phyloP scores from a whole-genome alignment of 192 early-diverging fungal species.

The Piromyces finnis region DNA sequence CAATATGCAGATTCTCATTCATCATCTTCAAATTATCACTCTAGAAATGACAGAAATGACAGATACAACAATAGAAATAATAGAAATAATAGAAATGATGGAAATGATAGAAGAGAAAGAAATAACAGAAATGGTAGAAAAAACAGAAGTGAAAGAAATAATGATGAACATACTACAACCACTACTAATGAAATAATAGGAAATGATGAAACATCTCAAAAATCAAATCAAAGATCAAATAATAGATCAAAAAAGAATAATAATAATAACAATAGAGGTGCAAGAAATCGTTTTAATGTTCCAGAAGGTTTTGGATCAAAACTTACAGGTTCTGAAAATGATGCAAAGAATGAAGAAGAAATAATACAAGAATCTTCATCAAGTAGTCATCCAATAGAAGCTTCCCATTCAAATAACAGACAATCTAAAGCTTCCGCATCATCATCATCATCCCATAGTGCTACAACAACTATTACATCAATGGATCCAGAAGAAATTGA shows the following conservation, averaged over 20 bases:
- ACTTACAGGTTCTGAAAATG: background rate
- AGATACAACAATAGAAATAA: background rate
- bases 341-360: background rate
- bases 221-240: background rate
- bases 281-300: background rate
- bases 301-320: conserved; percentile 4
- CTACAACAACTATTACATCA: background rate
- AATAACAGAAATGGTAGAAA: background rate
- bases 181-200: background rate
- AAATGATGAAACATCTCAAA: background rate
- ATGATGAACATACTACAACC: background rate
- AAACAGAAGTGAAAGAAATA: background rate
- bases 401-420: background rate
- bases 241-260: background rate
- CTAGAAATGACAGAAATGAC: background rate
- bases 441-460: background rate
- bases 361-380: background rate
- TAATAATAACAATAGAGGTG: background rate
- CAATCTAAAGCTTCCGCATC: background rate
- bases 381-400: too few species aligned
- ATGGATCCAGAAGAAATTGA: conserved; percentile 5
- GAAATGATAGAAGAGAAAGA: background rate
- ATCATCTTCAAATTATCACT: background rate
- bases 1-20: background rate
- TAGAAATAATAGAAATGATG: background rate